These are phyloP conservation scores for Alternaria triticimaculans DNA, from an alignment of 2,329 filamentous ascomycete genomes.

Conservation along the genomic window DNA sequence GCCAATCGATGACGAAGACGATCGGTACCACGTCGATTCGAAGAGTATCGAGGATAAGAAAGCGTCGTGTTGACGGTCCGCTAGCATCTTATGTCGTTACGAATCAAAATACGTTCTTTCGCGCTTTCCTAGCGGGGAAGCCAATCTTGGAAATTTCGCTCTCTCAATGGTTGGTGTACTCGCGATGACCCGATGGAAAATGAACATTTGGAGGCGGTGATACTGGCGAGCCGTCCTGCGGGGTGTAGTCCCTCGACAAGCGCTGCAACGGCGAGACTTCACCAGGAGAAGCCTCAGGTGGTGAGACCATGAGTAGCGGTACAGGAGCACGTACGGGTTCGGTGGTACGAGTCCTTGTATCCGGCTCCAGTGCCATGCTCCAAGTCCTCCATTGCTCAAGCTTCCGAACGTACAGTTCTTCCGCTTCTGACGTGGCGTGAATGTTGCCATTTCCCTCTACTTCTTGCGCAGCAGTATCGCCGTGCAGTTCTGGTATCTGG, in stretches of 20 bases:
- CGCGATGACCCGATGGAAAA: constrained; percentile 5
- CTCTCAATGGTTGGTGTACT: neutral
- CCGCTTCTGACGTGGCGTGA: constrained; percentile 10
- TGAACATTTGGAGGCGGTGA: constrained; percentile 15
- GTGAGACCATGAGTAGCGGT: constrained; percentile 8
- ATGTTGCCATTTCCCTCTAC: constrained; percentile 13
- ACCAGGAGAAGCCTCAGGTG: constrained; percentile 6
- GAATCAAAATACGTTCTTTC: neutral
- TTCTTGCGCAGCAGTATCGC: constrained; percentile 22
- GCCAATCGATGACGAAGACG: constrained; percentile 19
- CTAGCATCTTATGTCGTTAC: neutral
- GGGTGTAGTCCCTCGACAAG: constrained; percentile 7
- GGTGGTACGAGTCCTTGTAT: neutral
- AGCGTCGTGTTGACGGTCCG: neutral
- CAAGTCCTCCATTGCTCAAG: constrained; percentile 16
- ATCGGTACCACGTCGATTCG: constrained; percentile 2
- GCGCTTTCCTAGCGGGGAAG: neutral
- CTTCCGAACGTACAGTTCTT: constrained; percentile 11
- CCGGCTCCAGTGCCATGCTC: constrained; percentile 8
- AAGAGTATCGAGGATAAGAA: constrained; percentile 9
- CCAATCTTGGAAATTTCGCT: neutral
- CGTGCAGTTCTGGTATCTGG: constrained; percentile 29
- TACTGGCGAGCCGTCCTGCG: constrained; percentile 3
- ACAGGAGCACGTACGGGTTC: neutral
- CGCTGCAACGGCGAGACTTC: constrained; percentile 16